Evolutionary conservation across 306 rosid species (phyloP), one percentile per base, ranked within the genome.

Genomic region (Adenanthera pavonina): DNA sequence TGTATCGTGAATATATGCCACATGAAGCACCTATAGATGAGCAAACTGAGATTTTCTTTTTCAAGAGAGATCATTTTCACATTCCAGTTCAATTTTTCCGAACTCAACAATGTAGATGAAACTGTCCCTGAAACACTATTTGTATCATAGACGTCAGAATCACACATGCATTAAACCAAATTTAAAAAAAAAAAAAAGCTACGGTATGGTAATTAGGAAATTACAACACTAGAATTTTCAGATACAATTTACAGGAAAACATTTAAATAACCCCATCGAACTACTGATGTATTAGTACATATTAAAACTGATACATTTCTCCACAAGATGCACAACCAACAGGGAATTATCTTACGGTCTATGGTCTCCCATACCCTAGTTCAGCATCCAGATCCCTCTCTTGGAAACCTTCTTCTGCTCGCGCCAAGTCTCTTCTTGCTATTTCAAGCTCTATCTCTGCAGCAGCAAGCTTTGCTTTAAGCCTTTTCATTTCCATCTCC

Each of bases 401-500:
- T 57, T 41, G 40, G 15, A 80, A 48, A 8, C 19, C 52, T 80
- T 71, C 57, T 43, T 54, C 33, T 36, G 53, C 78, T 38, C 61
- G 75, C 30, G 1, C 60, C 54, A 69, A 34, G 34, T 61, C 66
- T 49, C 66, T 41, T 56, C 15, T 80, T 38, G 78, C 66, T 34
- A 47, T 36, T 2, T 57, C 72, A 80, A 57, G 52, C 30, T 70
- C 77, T 59, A 14, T 3, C 52, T 70, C 74, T 25, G 19, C 60
- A 35, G 73, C 35, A 47, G 72, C 65, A 8, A 72, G 14, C n/a
- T 80, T 51, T 49, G 54, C 46, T 43, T 47, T 61, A 59, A 80
- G 64, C 66, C 78, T 48, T 64, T 71, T 72, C 20, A 47, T 60
- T 72, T 80, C 73, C 78, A 36, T 12, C 53, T 80, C 72, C 14